Percentiles rank a stretch among this genome's conserved stretches.
phyloP scores from a whole-genome alignment of 2,329 filamentous ascomycete species.

The Colletotrichum lindemuthianum region DNA sequence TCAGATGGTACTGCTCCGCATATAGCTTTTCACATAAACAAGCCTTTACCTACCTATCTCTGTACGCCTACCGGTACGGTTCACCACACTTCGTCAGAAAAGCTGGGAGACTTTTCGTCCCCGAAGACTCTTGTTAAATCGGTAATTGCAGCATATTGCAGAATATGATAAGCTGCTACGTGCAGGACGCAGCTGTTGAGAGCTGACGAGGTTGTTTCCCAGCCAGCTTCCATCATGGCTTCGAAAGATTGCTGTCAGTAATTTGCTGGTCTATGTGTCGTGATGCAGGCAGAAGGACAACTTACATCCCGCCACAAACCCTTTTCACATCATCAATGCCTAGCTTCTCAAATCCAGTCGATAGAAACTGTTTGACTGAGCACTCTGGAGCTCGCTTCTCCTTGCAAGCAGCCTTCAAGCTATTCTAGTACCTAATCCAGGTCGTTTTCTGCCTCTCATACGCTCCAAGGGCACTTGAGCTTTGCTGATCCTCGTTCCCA shows the following conservation, averaged over 20 bases:
- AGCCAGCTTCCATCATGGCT: slow-evolving; percentile 6
- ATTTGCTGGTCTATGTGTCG: not conserved
- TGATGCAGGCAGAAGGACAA: not conserved
- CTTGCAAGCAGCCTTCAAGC: slow-evolving; percentile 1
- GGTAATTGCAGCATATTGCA: not conserved
- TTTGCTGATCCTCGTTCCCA: not conserved
- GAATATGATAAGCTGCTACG: not conserved
- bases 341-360: slow-evolving; percentile 16
- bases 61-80: no score
- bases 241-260: not conserved
- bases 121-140: slow-evolving; percentile 52
- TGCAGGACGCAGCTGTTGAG: slow-evolving; percentile 4
- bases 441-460: not conserved
- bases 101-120: slow-evolving; percentile 56
- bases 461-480: not conserved
- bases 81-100: slow-evolving; percentile 53
- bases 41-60: no score
- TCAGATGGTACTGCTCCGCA: no score
- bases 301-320: slow-evolving; percentile 9
- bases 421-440: slow-evolving; percentile 9
- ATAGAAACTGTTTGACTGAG: slow-evolving; percentile 9
- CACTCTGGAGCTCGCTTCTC: slow-evolving; percentile 13
- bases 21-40: no score
- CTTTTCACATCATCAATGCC: not conserved
- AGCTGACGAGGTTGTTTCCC: slow-evolving; percentile 5